Evolutionary conservation across 192 early-diverging fungal species (phyloP).

Genomic region (Tieghemiomyces parasiticus): DNA sequence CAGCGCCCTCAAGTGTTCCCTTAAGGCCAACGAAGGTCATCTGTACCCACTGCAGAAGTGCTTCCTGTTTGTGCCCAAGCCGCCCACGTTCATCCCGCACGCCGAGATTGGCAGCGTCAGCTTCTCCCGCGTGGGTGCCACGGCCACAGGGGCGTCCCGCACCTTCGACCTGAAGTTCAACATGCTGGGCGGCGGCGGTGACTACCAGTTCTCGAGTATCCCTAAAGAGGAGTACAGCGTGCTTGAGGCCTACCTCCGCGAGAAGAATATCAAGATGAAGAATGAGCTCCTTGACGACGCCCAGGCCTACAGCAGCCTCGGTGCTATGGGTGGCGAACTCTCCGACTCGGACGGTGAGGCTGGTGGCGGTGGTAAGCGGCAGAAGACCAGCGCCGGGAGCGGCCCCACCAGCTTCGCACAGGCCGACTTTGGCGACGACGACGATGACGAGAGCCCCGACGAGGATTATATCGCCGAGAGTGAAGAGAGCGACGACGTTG

Average conservation of each 20-base stretch:
- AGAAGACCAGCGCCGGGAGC: constrained; percentile 15
- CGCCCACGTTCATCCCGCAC: constrained; percentile 73
- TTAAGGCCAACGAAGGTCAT: constrained; percentile 93
- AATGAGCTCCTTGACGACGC: constrained; percentile 46
- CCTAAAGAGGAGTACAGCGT: constrained; percentile 76
- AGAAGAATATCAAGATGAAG: constrained; percentile 70
- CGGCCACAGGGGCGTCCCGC: constrained; percentile 32
- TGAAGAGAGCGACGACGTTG: constrained; percentile 56
- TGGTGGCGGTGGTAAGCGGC: constrained; percentile 17
- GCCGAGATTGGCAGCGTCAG: constrained; percentile 73
- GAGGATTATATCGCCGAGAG: constrained; percentile 77
- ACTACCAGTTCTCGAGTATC: constrained; percentile 80
- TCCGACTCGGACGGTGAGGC: constrained; percentile 33
- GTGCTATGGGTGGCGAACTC: constrained; percentile 21
- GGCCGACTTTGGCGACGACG: constrained; percentile 23
- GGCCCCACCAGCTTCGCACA: constrained; percentile 12
- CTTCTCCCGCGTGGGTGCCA: constrained; percentile 60
- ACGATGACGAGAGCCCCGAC: constrained; percentile 63
- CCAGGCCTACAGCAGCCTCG: constrained; percentile 13
- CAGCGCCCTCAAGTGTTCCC: constrained; percentile 80
- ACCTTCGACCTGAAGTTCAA: constrained; percentile 95
- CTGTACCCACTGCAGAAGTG: constrained; percentile 88
- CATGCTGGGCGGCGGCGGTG: constrained; percentile 56
- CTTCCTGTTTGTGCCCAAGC: constrained; percentile 91
- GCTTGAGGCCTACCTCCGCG: constrained; percentile 64